Percentiles rank a stretch among this genome's conserved stretches.
Evolutionary conservation across 371 early-diverging fungal species (phyloP).

Genomic region (Mucor velutinosus): DNA sequence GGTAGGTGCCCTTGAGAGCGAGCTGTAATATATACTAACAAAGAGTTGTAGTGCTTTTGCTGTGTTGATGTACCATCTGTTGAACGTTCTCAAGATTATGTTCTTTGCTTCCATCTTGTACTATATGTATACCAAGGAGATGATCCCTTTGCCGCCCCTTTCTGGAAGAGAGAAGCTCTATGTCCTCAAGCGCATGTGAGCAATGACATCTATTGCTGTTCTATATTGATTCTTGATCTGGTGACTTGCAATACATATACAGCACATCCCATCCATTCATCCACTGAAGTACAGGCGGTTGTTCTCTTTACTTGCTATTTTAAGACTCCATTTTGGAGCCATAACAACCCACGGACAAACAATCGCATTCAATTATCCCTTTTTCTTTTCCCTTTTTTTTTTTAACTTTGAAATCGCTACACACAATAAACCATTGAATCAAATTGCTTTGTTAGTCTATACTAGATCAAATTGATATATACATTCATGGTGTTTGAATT

Average conservation of each 20-base stretch:
- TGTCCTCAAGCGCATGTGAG: neutral
- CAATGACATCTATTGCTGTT: neutral
- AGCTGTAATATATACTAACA: neutral
- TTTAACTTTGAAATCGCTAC: neutral
- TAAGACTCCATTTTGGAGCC: neutral
- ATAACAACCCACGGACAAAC: neutral
- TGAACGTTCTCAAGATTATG: neutral
- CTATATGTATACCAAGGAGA: neutral
- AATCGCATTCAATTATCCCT: neutral
- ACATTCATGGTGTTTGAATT: constrained; percentile 14
- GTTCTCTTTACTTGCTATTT: neutral
- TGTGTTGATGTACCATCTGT: neutral
- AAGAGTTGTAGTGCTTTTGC: neutral
- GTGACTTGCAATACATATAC: neutral
- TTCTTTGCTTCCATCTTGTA: neutral
- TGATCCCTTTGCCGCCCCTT: neutral
- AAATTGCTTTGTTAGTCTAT: neutral
- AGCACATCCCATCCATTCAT: neutral
- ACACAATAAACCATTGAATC: neutral
- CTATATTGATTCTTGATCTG: neutral
- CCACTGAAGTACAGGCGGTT: neutral
- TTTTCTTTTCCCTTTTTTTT: neutral
- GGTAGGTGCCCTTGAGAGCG: neutral
- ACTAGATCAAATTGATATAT: neutral
- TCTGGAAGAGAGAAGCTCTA: neutral